Base-by-base conservation (phyloP, 1,284 basidiomycete species). In the Tremellales sp. region DNA sequence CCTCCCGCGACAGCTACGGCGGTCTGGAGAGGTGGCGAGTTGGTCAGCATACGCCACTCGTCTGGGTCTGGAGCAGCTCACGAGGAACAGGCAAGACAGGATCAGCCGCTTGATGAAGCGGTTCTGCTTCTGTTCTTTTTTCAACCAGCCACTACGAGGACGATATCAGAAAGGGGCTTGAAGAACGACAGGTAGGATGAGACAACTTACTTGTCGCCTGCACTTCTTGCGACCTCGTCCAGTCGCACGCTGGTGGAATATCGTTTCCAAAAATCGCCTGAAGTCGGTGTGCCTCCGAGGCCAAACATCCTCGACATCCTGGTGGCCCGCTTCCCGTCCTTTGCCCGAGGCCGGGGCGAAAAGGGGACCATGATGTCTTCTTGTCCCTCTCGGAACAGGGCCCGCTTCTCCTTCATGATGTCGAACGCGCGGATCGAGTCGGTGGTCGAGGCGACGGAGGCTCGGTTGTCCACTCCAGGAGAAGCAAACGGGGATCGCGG, bases 191-290 rank as follows among this genome's bases (percentile, higher is more conserved):
- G 16, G 22, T 10, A 45, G 40, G 18, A 8, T 18, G 10, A 24
- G 16, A 10, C 22, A 9, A 51, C 60, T 50, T 36, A 64, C 64
- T 55, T 60, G 22, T 54, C 52, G 28, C 47, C 50, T 24, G 34
- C 29, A 9, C 28, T 31, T 32, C 44, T 50, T 19, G 47, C 47
- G 13, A 19, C 43, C 33, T 56, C 56, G 31, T 62, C 55, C 41
- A 60, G 22, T 31, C 45, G 54, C 7, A 57, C 58, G 38, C 56
- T 57, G 13, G 60, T 54, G 42, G 54, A 60, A 43, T 69, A 63
- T 35, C 68, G 55, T 51, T 67, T 68, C 68, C 68, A 71, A 31
- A 71, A 65, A 42, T 71, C 68, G 14, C 52, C 58, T 7, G 51
- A 55, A n/a, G 45, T 52, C 40, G 48, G 47, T 9, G 51, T 58